Conservation (phyloP, 2,329 filamentous ascomycete genomes). For the Botrytis deweyae region DNA sequence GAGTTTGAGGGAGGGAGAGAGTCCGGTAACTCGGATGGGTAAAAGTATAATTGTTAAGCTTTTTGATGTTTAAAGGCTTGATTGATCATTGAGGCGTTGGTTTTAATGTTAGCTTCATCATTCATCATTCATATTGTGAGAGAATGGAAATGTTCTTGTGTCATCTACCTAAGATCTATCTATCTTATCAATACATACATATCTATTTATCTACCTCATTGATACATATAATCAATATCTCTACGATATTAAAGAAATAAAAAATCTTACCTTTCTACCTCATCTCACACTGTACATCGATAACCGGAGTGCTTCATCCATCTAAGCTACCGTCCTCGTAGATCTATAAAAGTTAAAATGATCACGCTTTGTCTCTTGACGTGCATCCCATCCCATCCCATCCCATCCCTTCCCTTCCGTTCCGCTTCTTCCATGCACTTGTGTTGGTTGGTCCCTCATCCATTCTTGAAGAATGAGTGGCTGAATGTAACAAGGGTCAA, state of each 20-base stretch:
- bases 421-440: background rate
- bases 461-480: background rate
- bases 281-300: background rate
- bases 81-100: background rate
- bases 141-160: background rate
- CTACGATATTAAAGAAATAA: background rate
- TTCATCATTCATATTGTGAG: background rate
- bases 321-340: background rate
- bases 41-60: background rate
- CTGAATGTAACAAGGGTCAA: background rate
- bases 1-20: background rate
- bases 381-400: background rate
- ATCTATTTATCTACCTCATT: too few species aligned
- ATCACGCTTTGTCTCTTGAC: background rate
- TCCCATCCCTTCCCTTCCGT: background rate
- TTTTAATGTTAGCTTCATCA: background rate
- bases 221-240: background rate
- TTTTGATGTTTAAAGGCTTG: background rate
- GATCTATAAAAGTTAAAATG: slow-evolving; percentile 7
- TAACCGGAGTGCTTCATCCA: background rate
- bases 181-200: background rate
- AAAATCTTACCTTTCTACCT: background rate
- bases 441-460: background rate
- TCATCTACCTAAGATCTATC: background rate
- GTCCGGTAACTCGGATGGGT: too few species aligned